Evolutionary conservation across 1,284 basidiomycete genomes (phyloP), one percentile per base, ranked within the genome.

Genomic region (Ustilago cynodontis): DNA sequence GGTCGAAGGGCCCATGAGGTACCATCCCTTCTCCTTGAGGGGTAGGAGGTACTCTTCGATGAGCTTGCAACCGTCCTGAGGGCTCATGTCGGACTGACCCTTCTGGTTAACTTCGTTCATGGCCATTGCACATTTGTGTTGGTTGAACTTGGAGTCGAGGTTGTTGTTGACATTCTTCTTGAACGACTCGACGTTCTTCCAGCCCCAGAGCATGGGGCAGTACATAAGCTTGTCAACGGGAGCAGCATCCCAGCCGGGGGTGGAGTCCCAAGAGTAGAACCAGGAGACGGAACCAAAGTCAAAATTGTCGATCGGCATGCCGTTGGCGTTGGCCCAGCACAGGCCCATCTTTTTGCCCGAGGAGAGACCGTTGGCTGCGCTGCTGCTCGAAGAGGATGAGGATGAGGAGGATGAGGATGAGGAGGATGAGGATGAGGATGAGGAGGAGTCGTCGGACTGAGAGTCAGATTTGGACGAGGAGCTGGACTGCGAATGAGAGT

Each of bases 171-270:
- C 80, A 39, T 80, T 60, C 43, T 70, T 52, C 51, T 69, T 57
- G 77, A 81, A 83, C 35, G 63, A 64, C 26, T 61, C 64, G 51
- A 57, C 49, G 52, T 80, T 77, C 60, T 69, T 74, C 37, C 55
- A 50, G 10, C 81, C 81, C 81, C 81, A 83, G 13, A 83, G 79
- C 81, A 83, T 83, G n/a, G 81, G 79, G 57, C 80, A 83, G 65
- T 80, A 79, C 59, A 76, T 77, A 53, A 82, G 74, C 39, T 77
- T 62, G 59, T 79, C 74, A 11, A 74, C 70, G 3, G 79, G 76
- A 8, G 72, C 72, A 10, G 35, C 39, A 20, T 65, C 69, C 79
- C 79, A 80, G 2, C 76, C 71, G 16, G 81, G 81, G 14, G 59
- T 71, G 5, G 67, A 51, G 41, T 65, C 65, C 81, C 81, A 83